Percentiles rank a stretch among this genome's conserved stretches.
These are phyloP conservation scores for Nicotiana benthamiana DNA, from an alignment of 257 asterid species.

Conservation along the genomic window DNA sequence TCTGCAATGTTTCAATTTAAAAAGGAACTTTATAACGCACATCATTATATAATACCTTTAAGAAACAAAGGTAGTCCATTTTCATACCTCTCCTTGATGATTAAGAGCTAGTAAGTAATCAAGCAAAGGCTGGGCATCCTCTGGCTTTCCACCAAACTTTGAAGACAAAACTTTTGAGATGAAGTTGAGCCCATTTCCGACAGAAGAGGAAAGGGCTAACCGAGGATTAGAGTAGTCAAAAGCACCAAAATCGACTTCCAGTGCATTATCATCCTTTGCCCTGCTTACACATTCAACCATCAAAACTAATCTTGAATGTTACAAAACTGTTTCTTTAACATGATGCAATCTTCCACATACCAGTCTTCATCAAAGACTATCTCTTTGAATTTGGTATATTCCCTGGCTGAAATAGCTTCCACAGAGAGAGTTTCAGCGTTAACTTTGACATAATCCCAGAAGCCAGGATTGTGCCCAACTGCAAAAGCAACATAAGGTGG, in stretches of 20 bases:
- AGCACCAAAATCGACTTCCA: constrained; percentile 72
- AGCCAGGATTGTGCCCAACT: constrained; percentile 58
- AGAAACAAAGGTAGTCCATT: not conserved
- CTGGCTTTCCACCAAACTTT: constrained; percentile 34
- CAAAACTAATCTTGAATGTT: not conserved
- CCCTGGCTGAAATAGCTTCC: constrained; percentile 42
- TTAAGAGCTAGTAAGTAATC: constrained; percentile 56
- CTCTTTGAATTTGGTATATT: constrained; percentile 63
- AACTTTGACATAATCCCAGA: constrained; percentile 66
- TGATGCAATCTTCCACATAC: constrained; percentile 12
- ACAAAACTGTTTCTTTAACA: not conserved
- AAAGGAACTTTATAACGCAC: not conserved
- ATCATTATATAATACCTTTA: not conserved
- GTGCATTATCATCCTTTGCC: constrained; percentile 65
- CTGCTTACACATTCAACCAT: constrained; percentile 25
- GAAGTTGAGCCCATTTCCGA: constrained; percentile 54
- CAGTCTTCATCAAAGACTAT: constrained; percentile 54
- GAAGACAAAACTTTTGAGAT: constrained; percentile 60
- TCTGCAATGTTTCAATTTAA: constrained; percentile 26
- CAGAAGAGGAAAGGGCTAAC: constrained; percentile 46
- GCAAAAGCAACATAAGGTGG: constrained; percentile 76
- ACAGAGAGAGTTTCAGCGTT: constrained; percentile 46
- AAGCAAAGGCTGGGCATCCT: constrained; percentile 48
- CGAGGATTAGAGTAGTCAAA: constrained; percentile 39
- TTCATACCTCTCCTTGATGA: constrained; percentile 59